These are phyloP conservation scores for Phytophthora pluvialis DNA, from an alignment of 352 stramenopile species.

Conservation along the genomic window DNA sequence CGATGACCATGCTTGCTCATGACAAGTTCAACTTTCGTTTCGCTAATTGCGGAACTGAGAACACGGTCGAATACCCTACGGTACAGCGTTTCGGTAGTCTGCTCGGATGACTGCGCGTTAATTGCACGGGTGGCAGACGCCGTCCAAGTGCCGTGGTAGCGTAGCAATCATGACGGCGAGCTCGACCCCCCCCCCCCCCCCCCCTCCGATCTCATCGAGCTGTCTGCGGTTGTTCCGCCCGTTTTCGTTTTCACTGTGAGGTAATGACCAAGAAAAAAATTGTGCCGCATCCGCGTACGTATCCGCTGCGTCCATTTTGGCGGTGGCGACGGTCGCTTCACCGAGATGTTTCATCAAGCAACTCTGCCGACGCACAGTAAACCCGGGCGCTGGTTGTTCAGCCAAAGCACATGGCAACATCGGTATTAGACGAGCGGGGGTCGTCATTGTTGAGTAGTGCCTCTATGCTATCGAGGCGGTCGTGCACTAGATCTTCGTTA, in stretches of 20 bases:
- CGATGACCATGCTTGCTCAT: background rate
- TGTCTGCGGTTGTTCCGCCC: background rate
- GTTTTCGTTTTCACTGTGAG: no score
- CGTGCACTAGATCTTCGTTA: background rate
- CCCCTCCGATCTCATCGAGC: background rate
- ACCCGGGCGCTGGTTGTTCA: no score
- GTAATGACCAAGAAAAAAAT: no score
- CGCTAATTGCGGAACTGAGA: background rate
- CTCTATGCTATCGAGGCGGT: background rate
- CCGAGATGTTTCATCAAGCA: no score
- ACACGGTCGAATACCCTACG: background rate
- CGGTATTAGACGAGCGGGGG: no score
- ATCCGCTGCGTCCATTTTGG: background rate
- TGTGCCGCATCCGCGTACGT: background rate
- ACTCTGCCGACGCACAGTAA: no score
- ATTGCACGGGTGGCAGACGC: background rate
- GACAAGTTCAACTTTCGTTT: constrained; percentile 18
- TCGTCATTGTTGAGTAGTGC: background rate
- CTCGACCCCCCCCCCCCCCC: no score
- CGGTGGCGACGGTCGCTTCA: background rate
- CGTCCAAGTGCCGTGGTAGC: no score
- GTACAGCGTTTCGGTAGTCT: constrained; percentile 12
- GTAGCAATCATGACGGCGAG: no score
- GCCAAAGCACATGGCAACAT: background rate
- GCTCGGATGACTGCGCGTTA: constrained; percentile 5